phyloP scores from a whole-genome alignment of 2,329 filamentous ascomycete species.

The Colletotrichum neosansevieriae region DNA sequence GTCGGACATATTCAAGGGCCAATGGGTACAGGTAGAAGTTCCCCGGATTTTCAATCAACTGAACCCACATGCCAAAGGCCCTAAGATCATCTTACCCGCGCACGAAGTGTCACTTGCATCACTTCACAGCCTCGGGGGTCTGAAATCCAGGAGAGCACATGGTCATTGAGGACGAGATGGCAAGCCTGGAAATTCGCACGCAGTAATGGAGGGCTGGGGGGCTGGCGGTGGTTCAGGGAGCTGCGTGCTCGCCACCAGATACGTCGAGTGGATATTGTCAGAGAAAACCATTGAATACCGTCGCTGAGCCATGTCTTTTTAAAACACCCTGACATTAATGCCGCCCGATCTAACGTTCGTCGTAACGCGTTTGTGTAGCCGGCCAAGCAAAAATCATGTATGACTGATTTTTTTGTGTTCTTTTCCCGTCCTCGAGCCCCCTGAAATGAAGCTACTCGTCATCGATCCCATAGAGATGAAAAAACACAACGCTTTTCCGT shows the following conservation, averaged over 20 bases:
- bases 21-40: conserved; percentile 10
- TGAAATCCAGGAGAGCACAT: background rate
- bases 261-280: conserved; percentile 18
- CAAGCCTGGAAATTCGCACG: background rate
- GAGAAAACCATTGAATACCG: conserved; percentile 40
- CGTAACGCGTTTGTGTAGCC: conserved; percentile 40
- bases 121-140: background rate
- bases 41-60: conserved; percentile 13
- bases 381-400: conserved; percentile 40
- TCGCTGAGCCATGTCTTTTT: conserved; percentile 40
- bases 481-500: conserved; percentile 22
- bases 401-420: conserved; percentile 36
- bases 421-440: conserved; percentile 38
- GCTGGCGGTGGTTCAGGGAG: background rate
- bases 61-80: conserved; percentile 13
- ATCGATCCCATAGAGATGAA: conserved; percentile 21
- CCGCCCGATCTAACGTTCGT: conserved; percentile 40
- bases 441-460: conserved; percentile 37
- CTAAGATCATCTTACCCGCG: conserved; percentile 10
- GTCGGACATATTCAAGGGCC: background rate
- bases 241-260: conserved; percentile 7
- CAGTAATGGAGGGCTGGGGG: background rate
- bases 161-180: background rate
- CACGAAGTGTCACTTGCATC: background rate
- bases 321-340: conserved; percentile 40